phyloP scores from a whole-genome alignment of 2,329 filamentous ascomycete species.

The Alternaria sp. region DNA sequence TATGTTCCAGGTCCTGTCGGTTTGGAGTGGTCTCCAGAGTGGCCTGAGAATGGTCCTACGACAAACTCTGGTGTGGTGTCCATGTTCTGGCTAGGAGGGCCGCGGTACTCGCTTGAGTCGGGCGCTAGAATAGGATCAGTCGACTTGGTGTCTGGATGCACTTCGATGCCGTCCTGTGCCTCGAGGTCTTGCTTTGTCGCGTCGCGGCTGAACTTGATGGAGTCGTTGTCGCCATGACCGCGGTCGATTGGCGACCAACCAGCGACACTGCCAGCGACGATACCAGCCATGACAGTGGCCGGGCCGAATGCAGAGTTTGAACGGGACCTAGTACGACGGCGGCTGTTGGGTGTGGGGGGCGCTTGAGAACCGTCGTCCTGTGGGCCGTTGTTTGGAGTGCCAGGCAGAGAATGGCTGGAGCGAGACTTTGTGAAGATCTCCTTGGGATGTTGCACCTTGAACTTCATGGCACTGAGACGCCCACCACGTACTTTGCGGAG shows the following conservation, averaged over 20 bases:
- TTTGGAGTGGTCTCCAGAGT: slow-evolving; percentile 29
- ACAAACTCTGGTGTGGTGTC: slow-evolving; percentile 57
- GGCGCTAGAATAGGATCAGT: slow-evolving; percentile 59
- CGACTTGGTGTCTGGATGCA: slow-evolving; percentile 60
- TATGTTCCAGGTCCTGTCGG: slow-evolving; percentile 13
- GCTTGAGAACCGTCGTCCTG: slow-evolving; percentile 54
- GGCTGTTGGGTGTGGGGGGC: slow-evolving; percentile 64
- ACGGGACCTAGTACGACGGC: slow-evolving; percentile 68
- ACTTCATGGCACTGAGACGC: slow-evolving; percentile 81
- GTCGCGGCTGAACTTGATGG: slow-evolving; percentile 49
- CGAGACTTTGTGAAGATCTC: slow-evolving; percentile 71
- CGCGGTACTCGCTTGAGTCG: slow-evolving; percentile 50
- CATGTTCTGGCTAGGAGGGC: slow-evolving; percentile 56
- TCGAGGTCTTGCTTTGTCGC: slow-evolving; percentile 53
- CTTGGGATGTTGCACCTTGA: slow-evolving; percentile 77
- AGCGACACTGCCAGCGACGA: slow-evolving; percentile 78
- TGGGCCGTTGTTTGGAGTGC: slow-evolving; percentile 68
- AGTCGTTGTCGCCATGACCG: slow-evolving; percentile 51
- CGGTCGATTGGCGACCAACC: slow-evolving; percentile 78
- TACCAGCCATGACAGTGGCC: slow-evolving; percentile 82
- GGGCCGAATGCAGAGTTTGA: slow-evolving; percentile 78
- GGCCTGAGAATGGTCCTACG: slow-evolving; percentile 54
- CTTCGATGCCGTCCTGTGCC: slow-evolving; percentile 54
- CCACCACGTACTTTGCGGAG: slow-evolving; percentile 83
- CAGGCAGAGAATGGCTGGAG: slow-evolving; percentile 70